Base-by-base conservation (phyloP, 2,329 filamentous ascomycete species). In the Sporothrix phasma region DNA sequence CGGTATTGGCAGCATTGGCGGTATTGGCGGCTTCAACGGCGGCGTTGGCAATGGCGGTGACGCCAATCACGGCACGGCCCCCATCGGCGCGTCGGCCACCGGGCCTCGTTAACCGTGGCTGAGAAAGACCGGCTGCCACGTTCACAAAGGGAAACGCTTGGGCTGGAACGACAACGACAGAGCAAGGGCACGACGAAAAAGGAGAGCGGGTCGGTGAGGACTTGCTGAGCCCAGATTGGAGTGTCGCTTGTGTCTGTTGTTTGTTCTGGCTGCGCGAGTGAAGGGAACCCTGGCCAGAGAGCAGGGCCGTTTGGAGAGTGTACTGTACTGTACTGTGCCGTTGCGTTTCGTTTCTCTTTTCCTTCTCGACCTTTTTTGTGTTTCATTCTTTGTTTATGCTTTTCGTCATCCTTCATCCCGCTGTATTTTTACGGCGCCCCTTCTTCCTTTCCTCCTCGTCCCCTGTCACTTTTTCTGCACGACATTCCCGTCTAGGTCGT, bases 191-290 rank as follows among this genome's bases (percentile, higher is more conserved):
- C 3, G 10, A 60, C 3, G 10, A 24, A 31, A n/a, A 34, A n/a
- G 61, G 61, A 34, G 63, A 65, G 62, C 61, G 64, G 56, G 61
- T 66, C 64, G 61, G 64, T 64, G 61, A 61, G 61, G 63, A 65
- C 59, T 60, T 62, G 60, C 64, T 51, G 58, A 31, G 24, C 56
- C 47, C 53, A 26, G 10, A 13, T 31, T 7, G 26, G 1, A 13
- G 2, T 43, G 6, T 60, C 29, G 11, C 13, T 41, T 13, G 0
- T n/a, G 46, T 26, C n/a, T n/a, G n/a, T 13, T 17, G n/a, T 45
- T n/a, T 31, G 7, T 39, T 34, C 29, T 6, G 10, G 31, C 31
- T 31, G 39, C 31, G 17, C 4, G 31, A 22, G 51, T 31, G 8
- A 19, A 19, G 24, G 29, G 24, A 47, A 39, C 41, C 56, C 26